Percentiles rank a stretch among this genome's conserved stretches.
Conservation (phyloP, 495 filamentous ascomycete genomes). For the Thozetella sp. region DNA sequence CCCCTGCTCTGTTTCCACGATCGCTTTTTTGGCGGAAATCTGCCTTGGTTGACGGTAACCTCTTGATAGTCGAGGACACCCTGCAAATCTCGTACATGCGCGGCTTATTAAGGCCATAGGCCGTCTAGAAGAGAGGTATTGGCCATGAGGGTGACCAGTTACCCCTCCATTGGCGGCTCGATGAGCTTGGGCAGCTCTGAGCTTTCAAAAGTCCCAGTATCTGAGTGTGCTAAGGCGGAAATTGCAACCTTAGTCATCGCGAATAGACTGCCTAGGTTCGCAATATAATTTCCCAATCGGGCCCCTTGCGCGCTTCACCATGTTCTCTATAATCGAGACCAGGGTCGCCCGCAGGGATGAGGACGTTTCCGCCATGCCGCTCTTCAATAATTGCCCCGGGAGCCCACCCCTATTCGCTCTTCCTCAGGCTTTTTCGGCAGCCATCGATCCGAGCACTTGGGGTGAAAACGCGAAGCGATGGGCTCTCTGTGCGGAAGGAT, state of each 20-base stretch:
- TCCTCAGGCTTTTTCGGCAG: no score
- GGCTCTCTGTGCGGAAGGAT: no score
- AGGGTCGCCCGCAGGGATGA: not conserved
- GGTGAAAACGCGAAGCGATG: no score
- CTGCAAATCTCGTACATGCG: conserved; percentile 3
- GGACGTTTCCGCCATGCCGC: no score
- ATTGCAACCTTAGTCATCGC: not conserved
- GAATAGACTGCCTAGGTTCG: not conserved
- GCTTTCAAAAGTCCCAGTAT: no score
- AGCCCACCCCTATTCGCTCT: no score
- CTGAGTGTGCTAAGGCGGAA: no score
- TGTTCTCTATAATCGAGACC: no score
- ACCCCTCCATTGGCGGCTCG: not conserved
- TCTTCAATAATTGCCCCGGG: no score
- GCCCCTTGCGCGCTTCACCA: not conserved
- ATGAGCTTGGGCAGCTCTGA: no score
- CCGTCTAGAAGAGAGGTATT: not conserved
- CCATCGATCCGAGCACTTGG: no score
- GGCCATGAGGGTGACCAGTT: not conserved
- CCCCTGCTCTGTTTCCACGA: not conserved
- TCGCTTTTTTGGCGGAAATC: not conserved
- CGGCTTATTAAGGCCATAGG: not conserved
- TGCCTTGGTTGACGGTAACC: not conserved
- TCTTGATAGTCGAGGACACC: not conserved
- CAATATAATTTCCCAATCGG: not conserved